A percentile compares a stretch with the other conserved stretches of the same genome.
Conservation (phyloP, 1,284 basidiomycete genomes). For the Boletus mariae region DNA sequence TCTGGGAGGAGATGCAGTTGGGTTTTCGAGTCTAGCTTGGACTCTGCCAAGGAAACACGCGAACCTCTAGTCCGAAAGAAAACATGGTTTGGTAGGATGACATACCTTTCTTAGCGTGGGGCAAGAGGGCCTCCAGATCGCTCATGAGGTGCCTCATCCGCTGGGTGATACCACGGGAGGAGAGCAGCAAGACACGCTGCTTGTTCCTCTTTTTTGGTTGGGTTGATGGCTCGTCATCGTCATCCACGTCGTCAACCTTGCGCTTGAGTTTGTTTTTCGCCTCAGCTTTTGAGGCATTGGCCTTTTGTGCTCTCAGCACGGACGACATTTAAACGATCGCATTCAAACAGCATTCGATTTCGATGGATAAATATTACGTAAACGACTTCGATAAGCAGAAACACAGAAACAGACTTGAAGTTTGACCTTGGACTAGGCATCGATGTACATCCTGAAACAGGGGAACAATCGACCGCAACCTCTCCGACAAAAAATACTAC, state of each 20-base stretch:
- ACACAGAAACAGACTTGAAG: background rate
- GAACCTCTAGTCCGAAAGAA: background rate
- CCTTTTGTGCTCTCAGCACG: constrained; percentile 59
- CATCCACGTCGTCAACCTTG: constrained; percentile 62
- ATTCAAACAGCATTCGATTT: background rate
- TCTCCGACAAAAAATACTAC: constrained; percentile 6
- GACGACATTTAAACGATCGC: constrained; percentile 52
- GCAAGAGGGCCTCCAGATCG: constrained; percentile 87
- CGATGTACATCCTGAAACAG: constrained; percentile 1
- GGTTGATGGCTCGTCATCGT: constrained; percentile 37
- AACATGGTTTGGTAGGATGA: constrained; percentile 3
- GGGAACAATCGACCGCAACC: background rate
- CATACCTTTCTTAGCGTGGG: constrained; percentile 95
- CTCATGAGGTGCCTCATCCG: constrained; percentile 98
- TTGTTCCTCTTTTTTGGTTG: constrained; percentile 70
- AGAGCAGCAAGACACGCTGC: constrained; percentile 87
- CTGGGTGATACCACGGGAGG: constrained; percentile 92
- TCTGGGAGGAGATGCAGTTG: constrained; percentile 93
- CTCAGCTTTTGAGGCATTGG: constrained; percentile 50
- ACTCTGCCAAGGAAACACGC: constrained; percentile 51
- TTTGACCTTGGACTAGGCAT: constrained; percentile 5
- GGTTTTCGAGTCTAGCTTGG: constrained; percentile 96
- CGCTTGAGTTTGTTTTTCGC: constrained; percentile 54
- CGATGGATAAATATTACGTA: constrained; percentile 17
- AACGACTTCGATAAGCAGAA: constrained; percentile 7